Evolutionary conservation across 805 yeast species (phyloP).

Genomic region (Ogataea siamensis): DNA sequence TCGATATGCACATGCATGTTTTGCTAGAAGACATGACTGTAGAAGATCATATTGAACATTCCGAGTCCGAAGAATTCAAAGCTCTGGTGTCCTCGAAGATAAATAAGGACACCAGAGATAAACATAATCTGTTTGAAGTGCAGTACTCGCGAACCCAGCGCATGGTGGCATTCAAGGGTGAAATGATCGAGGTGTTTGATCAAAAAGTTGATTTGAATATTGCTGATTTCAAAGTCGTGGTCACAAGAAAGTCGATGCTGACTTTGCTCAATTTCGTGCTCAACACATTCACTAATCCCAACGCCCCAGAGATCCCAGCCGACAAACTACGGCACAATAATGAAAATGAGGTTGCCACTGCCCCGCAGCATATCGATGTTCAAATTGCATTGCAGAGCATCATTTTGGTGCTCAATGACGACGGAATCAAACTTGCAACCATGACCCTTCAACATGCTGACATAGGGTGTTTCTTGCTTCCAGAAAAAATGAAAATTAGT

Average conservation of each 20-base stretch:
- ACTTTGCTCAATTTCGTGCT: constrained; percentile 77
- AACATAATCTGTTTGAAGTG: constrained; percentile 55
- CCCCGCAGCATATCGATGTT: constrained; percentile 76
- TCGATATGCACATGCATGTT: constrained; percentile 64
- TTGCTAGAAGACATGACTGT: constrained; percentile 63
- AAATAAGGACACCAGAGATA: constrained; percentile 38
- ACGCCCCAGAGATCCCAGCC: constrained; percentile 64
- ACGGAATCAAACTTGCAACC: constrained; percentile 78
- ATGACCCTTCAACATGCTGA: constrained; percentile 71
- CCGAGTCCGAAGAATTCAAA: constrained; percentile 61
- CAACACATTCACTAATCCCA: constrained; percentile 86
- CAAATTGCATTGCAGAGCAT: constrained; percentile 69
- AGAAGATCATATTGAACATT: constrained; percentile 69
- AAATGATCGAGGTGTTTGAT: constrained; percentile 66
- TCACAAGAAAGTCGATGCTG: constrained; percentile 75
- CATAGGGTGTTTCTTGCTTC: constrained; percentile 61
- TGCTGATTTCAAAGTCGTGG: constrained; percentile 72
- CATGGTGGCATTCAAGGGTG: constrained; percentile 50
- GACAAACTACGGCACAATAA: constrained; percentile 69
- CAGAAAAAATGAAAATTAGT: constrained; percentile 71
- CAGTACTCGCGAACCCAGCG: constrained; percentile 59
- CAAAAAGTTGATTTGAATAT: constrained; percentile 70
- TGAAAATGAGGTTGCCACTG: constrained; percentile 49
- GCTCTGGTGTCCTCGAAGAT: constrained; percentile 66
- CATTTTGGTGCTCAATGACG: constrained; percentile 75